Conservation (phyloP, 148 eudicot genomes). For the Nyssa sinensis region DNA sequence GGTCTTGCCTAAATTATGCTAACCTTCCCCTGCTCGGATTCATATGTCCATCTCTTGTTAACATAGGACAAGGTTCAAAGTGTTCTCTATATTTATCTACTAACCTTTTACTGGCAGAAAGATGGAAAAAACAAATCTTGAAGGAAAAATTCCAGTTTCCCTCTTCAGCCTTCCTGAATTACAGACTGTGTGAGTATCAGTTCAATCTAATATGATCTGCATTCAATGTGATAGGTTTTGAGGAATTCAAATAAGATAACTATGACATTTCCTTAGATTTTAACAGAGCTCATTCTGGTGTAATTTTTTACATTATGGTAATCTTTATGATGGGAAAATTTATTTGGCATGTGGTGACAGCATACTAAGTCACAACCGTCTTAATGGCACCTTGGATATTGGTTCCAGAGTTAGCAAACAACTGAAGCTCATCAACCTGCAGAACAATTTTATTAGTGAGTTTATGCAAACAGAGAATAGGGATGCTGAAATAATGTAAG, state of each 20-base stretch:
- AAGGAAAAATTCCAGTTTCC: conserved; percentile 40
- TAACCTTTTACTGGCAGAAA: not conserved
- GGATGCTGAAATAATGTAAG: conserved; percentile 40
- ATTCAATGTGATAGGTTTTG: not conserved
- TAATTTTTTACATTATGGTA: not conserved
- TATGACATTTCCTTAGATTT: not conserved
- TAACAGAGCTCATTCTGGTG: not conserved
- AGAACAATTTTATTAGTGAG: conserved; percentile 43
- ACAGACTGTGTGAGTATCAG: not conserved
- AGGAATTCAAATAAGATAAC: not conserved
- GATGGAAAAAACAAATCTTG: conserved; percentile 28
- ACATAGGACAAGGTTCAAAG: not conserved
- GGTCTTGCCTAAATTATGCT: no score
- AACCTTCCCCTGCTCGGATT: no score
- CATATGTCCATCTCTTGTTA: not conserved
- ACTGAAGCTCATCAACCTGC: conserved; percentile 56
- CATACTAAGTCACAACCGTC: conserved; percentile 33
- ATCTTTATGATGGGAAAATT: conserved; percentile 21
- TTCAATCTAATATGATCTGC: not conserved
- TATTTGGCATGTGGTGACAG: conserved; percentile 23
- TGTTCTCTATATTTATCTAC: not conserved
- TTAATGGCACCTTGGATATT: conserved; percentile 39
- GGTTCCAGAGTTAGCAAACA: conserved; percentile 32
- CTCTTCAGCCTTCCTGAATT: conserved; percentile 29
- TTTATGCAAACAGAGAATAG: conserved; percentile 22